Base-by-base conservation (phyloP, 805 yeast species). In the Scheffersomyces spartinae region DNA sequence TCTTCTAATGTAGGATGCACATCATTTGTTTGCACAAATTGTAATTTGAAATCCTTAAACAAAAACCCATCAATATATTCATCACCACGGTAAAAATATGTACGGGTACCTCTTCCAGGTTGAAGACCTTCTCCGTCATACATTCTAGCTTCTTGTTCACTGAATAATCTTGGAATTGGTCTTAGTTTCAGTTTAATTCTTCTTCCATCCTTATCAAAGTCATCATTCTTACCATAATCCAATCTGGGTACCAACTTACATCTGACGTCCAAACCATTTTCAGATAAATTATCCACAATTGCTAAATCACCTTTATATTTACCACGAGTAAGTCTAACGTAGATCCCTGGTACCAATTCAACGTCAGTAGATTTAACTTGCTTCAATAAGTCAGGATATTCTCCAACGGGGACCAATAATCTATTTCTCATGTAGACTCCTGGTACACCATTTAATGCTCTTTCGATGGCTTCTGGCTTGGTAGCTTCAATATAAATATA, bases 401-500 rank as follows among this genome's bases (percentile, higher is more conserved):
- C 98, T 49, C 82, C 83, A 31, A 91, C 91, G 5, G 98, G 98
- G 24, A 91, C 95, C 33, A 88, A 63, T 26, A 86, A 66, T 52
- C 82, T 81, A 43, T 79, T 78, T 28, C 68, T 59, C 22, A 60
- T 45, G 40, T 78, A 91, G 18, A 88, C 76, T 51, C 85, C 86
- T 17, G 91, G 88, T 48, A 91, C 68, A 54, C 97, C 97, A 24
- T 74, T 72, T 32, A 88, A 67, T 10, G 95, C 95, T 31, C 71
- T 75, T 45, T 79, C 82, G 21, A 88, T 94, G 13, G 95, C 95
- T 32, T 91, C 84, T 35, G 86, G 79, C 48, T 81, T 80, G 33
- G 88, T 78, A 10, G 98, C 97, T 56, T 91, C 98, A 34, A 91
- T 70, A 52, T 91, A 91, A 26, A 91, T 71, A 48, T 93, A 84